phyloP scores from a whole-genome alignment of 2,329 filamentous ascomycete genomes.

The Ophiostoma novo-ulmi region DNA sequence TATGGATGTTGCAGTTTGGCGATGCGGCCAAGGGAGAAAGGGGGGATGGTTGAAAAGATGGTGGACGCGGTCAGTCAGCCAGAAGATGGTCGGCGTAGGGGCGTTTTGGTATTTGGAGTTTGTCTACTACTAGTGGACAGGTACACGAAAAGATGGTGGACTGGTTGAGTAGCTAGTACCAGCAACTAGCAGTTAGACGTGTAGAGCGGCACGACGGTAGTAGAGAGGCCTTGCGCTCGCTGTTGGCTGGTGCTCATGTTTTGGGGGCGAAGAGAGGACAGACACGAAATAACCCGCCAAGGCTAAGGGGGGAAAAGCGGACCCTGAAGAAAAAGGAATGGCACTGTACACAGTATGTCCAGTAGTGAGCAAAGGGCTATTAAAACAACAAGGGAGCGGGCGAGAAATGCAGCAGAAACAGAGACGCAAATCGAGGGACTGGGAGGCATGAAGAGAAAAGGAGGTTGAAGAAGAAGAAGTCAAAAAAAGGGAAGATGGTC shows the following conservation, averaged over 20 bases:
- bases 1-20: conserved; percentile 16
- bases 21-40: neutral
- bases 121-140: neutral
- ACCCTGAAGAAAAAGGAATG: conserved; percentile 19
- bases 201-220: neutral
- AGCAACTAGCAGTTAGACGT: neutral
- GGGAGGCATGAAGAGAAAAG: conserved; percentile 4
- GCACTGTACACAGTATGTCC: neutral
- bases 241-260: conserved; percentile 13
- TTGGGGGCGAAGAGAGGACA: conserved; percentile 22
- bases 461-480: neutral
- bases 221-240: neutral
- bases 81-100: conserved; percentile 18
- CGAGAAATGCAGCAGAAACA: conserved; percentile 14
- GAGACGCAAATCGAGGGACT: neutral
- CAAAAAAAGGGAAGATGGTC: neutral
- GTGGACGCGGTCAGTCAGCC: conserved; percentile 20
- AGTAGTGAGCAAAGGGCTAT: neutral
- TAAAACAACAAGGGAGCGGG: neutral
- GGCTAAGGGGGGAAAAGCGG: conserved; percentile 21
- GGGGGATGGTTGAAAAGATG: conserved; percentile 18
- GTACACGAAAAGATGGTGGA: neutral
- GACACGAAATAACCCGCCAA: conserved; percentile 22
- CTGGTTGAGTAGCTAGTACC: neutral
- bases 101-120: conserved; percentile 7